Percentiles rank a stretch among this genome's conserved stretches.
These are phyloP conservation scores for Beauveria rudraprayagi DNA, from an alignment of 2,329 filamentous ascomycete genomes.

Conservation along the genomic window DNA sequence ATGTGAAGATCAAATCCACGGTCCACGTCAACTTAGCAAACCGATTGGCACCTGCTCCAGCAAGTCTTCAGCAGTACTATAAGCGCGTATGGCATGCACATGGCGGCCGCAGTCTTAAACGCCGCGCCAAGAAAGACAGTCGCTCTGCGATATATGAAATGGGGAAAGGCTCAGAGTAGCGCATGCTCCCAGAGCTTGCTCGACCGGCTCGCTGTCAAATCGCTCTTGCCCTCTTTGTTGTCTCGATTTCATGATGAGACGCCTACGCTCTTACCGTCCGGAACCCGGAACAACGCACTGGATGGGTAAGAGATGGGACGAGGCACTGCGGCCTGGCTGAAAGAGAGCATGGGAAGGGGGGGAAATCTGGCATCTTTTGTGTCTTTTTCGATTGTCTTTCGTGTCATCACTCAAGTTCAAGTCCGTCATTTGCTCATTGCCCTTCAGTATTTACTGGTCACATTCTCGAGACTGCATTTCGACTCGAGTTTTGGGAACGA, in stretches of 20 bases:
- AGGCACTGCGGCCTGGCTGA: background rate
- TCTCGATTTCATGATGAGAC: background rate
- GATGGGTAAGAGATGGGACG: background rate
- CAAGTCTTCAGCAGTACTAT: background rate
- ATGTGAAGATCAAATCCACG: slow-evolving; percentile 5
- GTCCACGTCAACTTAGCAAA: background rate
- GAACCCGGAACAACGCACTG: background rate
- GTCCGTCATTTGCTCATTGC: background rate
- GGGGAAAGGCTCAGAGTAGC: background rate
- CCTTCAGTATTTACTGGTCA: background rate
- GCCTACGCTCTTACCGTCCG: background rate
- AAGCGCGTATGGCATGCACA: background rate
- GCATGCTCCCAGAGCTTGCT: background rate
- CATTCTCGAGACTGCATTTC: background rate
- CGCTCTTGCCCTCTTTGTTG: background rate
- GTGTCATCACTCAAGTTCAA: background rate
- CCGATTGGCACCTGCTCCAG: slow-evolving; percentile 1
- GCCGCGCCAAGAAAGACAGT: slow-evolving; percentile 7
- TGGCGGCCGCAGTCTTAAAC: background rate
- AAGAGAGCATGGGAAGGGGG: background rate
- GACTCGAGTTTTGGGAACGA: background rate
- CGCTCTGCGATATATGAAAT: background rate
- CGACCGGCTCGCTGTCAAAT: background rate
- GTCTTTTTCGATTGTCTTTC: background rate
- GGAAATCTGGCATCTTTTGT: background rate